Base-by-base conservation (phyloP, 352 stramenopile genomes). In the Poterioochromonas sp. region DNA sequence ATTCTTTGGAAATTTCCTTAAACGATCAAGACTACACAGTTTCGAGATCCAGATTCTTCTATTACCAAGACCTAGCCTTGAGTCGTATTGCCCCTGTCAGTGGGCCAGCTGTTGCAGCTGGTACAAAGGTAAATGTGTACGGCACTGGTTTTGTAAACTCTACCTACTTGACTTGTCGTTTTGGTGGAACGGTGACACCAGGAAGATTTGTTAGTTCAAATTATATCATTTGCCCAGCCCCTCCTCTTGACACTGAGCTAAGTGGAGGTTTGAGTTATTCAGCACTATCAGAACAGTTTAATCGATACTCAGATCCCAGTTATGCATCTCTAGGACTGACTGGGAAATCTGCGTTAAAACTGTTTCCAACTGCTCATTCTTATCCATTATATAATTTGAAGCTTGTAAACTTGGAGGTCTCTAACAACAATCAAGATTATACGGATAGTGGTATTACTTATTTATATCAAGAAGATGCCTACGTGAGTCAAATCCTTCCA, bases 351-450 rank as follows among this genome's bases (percentile, higher is more conserved):
- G 43, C 44, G 1, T 37, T 12, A 1, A 15, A 15, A 15, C n/a
- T 77, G 0, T 77, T 65, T 39, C 70, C 70, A 0, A 47, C 41
- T 0, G 43, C 70, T 29, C 26, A 77, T 51, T 32, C 15, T 26
- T 77, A 44, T 64, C 70, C 70, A 51, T 39, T 80, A 49, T 43
- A 78, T 85, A 76, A 39, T 11, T 20, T 79, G 77, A 29, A 74
- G 78, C 79, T 97, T 11, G 90, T 97, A 2, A 85, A 86, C 0
- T 81, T 98, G 0, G 93, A 98, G 78, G 87, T 97, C 0, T 95
- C 90, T 32, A 97, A 95, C 79, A 98, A 98, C 80, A 89, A 90
- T 18, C 91, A 97, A 80, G 93, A 98, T 76, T 98, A 93, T 76
- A 95, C 92, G 12, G 82, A 91, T 62, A 92, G 82, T 43, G 92